Evolutionary conservation across 805 yeast genomes (phyloP).

Genomic region (Huiozyma naganishii): DNA sequence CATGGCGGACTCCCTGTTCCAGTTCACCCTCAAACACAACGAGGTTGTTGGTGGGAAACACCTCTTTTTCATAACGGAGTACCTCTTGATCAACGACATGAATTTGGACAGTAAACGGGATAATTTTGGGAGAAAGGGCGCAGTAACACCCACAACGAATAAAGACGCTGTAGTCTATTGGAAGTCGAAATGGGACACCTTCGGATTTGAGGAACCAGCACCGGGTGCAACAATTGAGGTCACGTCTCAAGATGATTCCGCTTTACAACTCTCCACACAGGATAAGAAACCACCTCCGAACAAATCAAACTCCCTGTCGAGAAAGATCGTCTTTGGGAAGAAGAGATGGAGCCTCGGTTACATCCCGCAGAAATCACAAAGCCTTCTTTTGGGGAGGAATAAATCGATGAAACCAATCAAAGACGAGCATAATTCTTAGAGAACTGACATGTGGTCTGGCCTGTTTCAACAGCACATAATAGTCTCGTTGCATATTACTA

Average conservation of each 20-base stretch:
- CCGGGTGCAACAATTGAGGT: too few relatives aligned
- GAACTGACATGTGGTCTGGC: too few relatives aligned
- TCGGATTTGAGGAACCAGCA: conserved; percentile 3
- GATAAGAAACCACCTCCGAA: background rate
- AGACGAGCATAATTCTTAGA: background rate
- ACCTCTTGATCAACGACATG: conserved; percentile 47
- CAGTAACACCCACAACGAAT: conserved; percentile 6
- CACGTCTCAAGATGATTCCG: background rate
- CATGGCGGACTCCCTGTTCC: conserved; percentile 23
- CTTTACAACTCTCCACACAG: background rate
- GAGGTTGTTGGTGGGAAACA: conserved; percentile 21
- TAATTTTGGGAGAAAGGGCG: background rate
- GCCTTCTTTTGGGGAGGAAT: conserved; percentile 4
- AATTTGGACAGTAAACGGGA: conserved; percentile 33
- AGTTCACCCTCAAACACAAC: conserved; percentile 44
- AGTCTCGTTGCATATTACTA: too few relatives aligned
- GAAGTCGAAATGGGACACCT: conserved; percentile 33
- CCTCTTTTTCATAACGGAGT: conserved; percentile 43
- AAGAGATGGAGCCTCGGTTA: conserved; percentile 6
- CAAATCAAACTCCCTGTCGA: background rate
- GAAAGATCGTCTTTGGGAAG: background rate
- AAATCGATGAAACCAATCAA: conserved; percentile 4
- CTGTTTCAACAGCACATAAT: too few relatives aligned
- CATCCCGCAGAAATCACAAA: conserved; percentile 6
- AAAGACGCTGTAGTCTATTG: conserved; percentile 45